Conservation (phyloP, 2,329 filamentous ascomycete species). For the Niveomyces coronatus region DNA sequence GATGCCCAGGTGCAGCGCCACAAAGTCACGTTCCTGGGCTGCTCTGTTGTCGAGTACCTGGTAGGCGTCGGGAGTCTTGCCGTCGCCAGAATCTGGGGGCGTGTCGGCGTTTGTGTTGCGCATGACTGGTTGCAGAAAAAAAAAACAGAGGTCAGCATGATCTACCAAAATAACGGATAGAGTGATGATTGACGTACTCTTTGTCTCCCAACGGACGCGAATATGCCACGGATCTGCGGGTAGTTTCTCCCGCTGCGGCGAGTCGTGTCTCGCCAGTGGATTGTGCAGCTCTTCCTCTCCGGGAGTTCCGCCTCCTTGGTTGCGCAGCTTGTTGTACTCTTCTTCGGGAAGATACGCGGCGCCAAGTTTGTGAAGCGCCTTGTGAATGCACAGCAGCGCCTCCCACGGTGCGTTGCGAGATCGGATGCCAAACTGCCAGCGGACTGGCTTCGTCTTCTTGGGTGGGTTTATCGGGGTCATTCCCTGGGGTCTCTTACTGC, state of each 20-base stretch:
- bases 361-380: slow-evolving; percentile 76
- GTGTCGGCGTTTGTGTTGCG: slow-evolving; percentile 23
- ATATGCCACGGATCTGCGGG: slow-evolving; percentile 94
- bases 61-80: slow-evolving; percentile 23
- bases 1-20: slow-evolving; percentile 93
- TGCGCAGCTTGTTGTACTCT: slow-evolving; percentile 32
- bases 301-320: slow-evolving; percentile 26
- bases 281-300: slow-evolving; percentile 25
- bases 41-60: slow-evolving; percentile 30
- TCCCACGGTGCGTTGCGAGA: slow-evolving; percentile 91
- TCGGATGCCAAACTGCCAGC: slow-evolving; percentile 97
- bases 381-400: slow-evolving; percentile 90
- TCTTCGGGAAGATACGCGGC: slow-evolving; percentile 75
- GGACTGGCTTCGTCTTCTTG: slow-evolving; percentile 70
- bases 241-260: slow-evolving; percentile 61
- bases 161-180: neutral
- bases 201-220: slow-evolving; percentile 76
- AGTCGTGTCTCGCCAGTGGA: slow-evolving; percentile 35
- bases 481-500: slow-evolving; percentile 46
- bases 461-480: slow-evolving; percentile 52
- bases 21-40: slow-evolving; percentile 46
- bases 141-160: neutral
- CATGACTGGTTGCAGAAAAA: too few relatives aligned
- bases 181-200: slow-evolving; percentile 48
- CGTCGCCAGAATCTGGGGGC: slow-evolving; percentile 4